Base-by-base conservation (phyloP, 1,284 basidiomycete species). In the Cryptococcus sp. region DNA sequence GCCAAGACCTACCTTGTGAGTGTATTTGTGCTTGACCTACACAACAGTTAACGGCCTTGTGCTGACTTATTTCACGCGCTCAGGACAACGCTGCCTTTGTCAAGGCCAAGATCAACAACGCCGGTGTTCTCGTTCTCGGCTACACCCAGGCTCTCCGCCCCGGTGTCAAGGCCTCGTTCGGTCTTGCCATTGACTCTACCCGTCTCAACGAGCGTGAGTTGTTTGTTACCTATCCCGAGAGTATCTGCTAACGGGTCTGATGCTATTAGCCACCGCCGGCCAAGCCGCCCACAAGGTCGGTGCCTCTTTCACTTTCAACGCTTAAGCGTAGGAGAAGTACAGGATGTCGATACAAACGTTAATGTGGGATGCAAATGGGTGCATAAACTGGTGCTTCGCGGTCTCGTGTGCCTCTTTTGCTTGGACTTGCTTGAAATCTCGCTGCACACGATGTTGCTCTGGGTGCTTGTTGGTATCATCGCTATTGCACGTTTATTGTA, bases 91-190 rank as follows among this genome's bases (percentile, higher is more conserved):
- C 92, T 70, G 89, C 93, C 22, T 96, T 92, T 76, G 84, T 96
- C 83, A 96, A 99, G 86, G 91, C 93, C 73, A 99, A 99, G 87
- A 95, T 99, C 83, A 97, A 96, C 88, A 95, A 95, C 83, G 80
- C 87, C 66, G 93, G 93, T 84, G 85, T 94, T 74, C 85, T 96
- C 67, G 88, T 86, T 71, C 86, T 94, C 68, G 90, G 89, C 69
- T 93, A 95, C 85, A 94, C 91, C 52, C 93, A 96, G 82, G 82
- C 86, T 47, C 89, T 97, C 74, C 80, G 93, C 71, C 93, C 94
- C 53, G 95, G 95, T 76, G 93, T 99, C 77, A 93, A 92, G 81
- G 68, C 91, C 58, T 86, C 89, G 62, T 93, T 97, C 80, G 93
- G 93, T 82, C 85, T 94, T 72, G 90, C 91, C 65, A 84, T 94